Base-by-base conservation (phyloP, 768 basidiomycete species). In the Suillus bovinus region DNA sequence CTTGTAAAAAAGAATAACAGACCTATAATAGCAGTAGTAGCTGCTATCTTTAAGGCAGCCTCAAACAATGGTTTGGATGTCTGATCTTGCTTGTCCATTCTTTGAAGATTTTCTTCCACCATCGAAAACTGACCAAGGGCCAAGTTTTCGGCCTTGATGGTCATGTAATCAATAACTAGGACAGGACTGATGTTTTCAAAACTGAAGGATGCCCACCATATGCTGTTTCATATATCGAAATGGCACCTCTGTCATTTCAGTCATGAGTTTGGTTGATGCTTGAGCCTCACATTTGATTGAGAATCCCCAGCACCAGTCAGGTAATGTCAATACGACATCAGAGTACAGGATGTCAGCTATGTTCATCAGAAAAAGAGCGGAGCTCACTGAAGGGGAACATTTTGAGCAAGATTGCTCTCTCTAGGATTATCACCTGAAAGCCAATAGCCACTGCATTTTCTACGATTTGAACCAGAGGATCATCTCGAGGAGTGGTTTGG, bases 11-110 rank as follows among this genome's bases (percentile, higher is more conserved):
- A 9, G 13, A n/a, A n/a, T 20, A 29, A 42, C 71, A 22, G 47
- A 68, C 65, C 67, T 0, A 61, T 5, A 41, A 69, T 55, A 11
- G 68, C 57, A 3, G 53, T 66, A 16, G 33, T 9, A 20, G 68
- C 60, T 5, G 62, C 57, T 8, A 60, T 24, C 41, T 66, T 69
- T 13, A 63, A 58, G 34, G 63, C 63, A 14, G 8, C 7, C 10
- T 61, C 47, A 11, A 63, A 66, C n/a, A 60, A 46, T 2, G 44
- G 7, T 3, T 39, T 62, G 2, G 46, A 22, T 5, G 59, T 16
- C 10, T 38, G 55, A 20, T 67, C 64, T 5, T 60, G 22, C n/a
- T 59, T 29, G 22, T 65, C 42, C 65, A 71, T 69, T 1, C 65
- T 65, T 16, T 39, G 36, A 13, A 69, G 53, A 34, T 61, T 63